phyloP scores from a whole-genome alignment of 371 early-diverging fungal species.

The Basidiobolus heterosporus region DNA sequence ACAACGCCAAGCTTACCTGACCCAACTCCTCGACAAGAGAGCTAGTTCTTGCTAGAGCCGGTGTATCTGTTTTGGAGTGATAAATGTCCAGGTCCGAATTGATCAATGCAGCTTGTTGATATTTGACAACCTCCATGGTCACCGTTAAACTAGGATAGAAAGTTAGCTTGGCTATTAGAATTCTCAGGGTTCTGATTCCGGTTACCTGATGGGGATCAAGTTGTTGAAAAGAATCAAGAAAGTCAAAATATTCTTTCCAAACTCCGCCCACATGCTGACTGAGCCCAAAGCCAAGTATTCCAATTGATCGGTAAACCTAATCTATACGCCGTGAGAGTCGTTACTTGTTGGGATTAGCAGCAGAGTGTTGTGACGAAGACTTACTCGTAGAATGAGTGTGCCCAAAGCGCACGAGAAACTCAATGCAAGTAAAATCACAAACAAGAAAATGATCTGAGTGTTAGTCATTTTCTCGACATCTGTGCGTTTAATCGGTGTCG shows the following conservation, averaged over 20 bases:
- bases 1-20: conserved; percentile 19
- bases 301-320: conserved; percentile 15
- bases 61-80: conserved; percentile 63
- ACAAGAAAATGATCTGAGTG: conserved; percentile 79
- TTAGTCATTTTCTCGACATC: conserved; percentile 78
- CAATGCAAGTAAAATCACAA: conserved; percentile 66
- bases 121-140: conserved; percentile 84
- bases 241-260: conserved; percentile 61
- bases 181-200: not conserved
- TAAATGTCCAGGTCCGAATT: conserved; percentile 76
- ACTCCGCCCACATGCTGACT: conserved; percentile 19
- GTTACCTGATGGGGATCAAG: conserved; percentile 68
- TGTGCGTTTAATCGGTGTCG: conserved; percentile 65
- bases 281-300: conserved; percentile 17
- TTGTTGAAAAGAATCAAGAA: conserved; percentile 81
- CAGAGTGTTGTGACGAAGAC: too few relatives aligned
- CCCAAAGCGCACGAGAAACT: conserved; percentile 72
- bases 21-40: conserved; percentile 89
- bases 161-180: too few relatives aligned
- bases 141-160: conserved; percentile 48
- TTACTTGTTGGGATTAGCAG: too few relatives aligned
- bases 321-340: conserved; percentile 8
- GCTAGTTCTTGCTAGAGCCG: conserved; percentile 72
- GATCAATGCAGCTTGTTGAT: conserved; percentile 60
- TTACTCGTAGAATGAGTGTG: conserved; percentile 26